Evolutionary conservation across 306 rosid genomes (phyloP), one percentile per base, ranked within the genome.

Genomic region (Pueraria montana): DNA sequence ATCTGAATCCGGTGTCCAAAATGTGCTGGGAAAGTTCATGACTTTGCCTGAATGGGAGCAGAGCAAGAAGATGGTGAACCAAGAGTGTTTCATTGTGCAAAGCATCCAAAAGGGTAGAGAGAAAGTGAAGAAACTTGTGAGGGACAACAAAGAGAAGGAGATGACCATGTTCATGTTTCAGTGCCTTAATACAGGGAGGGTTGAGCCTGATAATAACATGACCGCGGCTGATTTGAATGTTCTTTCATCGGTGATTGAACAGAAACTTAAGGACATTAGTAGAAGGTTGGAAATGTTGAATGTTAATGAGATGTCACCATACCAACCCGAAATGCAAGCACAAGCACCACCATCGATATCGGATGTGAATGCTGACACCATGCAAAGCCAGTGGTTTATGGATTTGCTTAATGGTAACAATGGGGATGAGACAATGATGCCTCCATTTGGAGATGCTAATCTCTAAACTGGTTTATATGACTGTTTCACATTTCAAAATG

Each of bases 61-160:
- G 8, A 69, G 82, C 79, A 84, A 84, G 59, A 84, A 73, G 62
- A 87, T 81, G 88, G 40, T 78, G 84, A 74, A 84, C 23, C 82
- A 81, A 38, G 83, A 87, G 27, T 55, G 55, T 14, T 87, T 81
- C 48, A 20, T 81, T 3, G 74, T 13, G 4, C 48, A 87, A 18
- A 72, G 81, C n/a, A 78, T 81, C 4, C 0, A 13, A 11, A 87
- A 84, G 56, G 69, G 58, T 0, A 77, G 58, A 2, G 84, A 81
- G 26, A 77, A 81, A 6, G 1, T 87, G 59, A 46, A 18, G 46
- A 84, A 80, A 11, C 61, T 42, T 4, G 62, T 6, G 62, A 63
- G 53, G 43, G 82, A 80, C 0, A 86, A 86, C 2, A 80, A 30
- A 6, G 83, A 75, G 49, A 77, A 76, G 65, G 84, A 87, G 71